Percentiles rank a stretch among this genome's conserved stretches.
These are phyloP conservation scores for Carex littledalei DNA, from an alignment of 176 grass and related monocot genomes.

Conservation along the genomic window DNA sequence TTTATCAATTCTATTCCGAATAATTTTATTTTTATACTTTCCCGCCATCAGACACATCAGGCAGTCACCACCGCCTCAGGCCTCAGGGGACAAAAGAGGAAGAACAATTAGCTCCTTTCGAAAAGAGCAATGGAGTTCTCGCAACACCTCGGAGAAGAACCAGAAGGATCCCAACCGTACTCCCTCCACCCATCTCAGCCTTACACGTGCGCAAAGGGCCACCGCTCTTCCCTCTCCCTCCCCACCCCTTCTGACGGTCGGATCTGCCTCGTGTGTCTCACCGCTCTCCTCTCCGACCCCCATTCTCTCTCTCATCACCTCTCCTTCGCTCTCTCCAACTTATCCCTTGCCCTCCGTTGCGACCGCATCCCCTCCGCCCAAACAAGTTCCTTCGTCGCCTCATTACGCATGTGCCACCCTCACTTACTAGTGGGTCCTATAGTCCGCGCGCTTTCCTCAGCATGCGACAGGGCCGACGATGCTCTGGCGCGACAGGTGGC, in stretches of 20 bases:
- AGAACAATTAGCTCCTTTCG: neutral
- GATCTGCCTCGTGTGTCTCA: slow-evolving; percentile 69
- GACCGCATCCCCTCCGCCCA: neutral
- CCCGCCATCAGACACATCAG: neutral
- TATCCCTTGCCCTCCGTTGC: slow-evolving; percentile 57
- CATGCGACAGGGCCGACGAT: slow-evolving; percentile 38
- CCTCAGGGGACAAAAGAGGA: no score
- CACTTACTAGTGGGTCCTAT: slow-evolving; percentile 61
- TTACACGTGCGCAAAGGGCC: slow-evolving; percentile 50
- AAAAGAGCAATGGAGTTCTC: slow-evolving; percentile 5
- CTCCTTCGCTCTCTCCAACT: slow-evolving; percentile 67
- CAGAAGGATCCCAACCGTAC: slow-evolving; percentile 14
- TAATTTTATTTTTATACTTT: neutral
- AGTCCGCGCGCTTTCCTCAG: slow-evolving; percentile 36
- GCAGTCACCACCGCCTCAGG: neutral
- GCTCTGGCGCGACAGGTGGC: slow-evolving; percentile 42
- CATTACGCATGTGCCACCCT: slow-evolving; percentile 42
- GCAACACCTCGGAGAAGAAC: slow-evolving; percentile 1
- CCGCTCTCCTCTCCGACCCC: slow-evolving; percentile 47
- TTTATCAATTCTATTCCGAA: no score
- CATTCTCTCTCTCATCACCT: slow-evolving; percentile 68
- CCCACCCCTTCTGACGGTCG: slow-evolving; percentile 37
- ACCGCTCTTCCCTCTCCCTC: slow-evolving; percentile 56
- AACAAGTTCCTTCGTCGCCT: slow-evolving; percentile 24
- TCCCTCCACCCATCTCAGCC: slow-evolving; percentile 1